Evolutionary conservation across 2,329 filamentous ascomycete genomes (phyloP).

Genomic region (Hymenoscyphus linearis): DNA sequence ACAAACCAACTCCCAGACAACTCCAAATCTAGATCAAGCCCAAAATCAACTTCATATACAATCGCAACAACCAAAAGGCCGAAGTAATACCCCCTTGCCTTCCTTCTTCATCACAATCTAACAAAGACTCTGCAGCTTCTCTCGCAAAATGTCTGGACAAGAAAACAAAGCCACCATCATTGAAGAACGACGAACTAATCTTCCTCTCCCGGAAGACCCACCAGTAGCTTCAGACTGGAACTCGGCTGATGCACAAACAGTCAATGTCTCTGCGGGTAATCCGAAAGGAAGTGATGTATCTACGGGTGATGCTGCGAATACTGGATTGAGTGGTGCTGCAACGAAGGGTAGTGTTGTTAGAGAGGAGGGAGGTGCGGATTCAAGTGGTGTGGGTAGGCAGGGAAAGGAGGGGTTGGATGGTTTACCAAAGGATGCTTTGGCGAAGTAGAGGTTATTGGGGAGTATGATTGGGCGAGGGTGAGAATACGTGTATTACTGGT

Average conservation of each 20-base stretch:
- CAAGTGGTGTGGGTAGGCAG: constrained; percentile 59
- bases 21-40: neutral
- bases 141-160: constrained; percentile 3
- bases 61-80: neutral
- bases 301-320: constrained; percentile 41
- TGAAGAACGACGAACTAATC: constrained; percentile 62
- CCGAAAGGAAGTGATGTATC: constrained; percentile 42
- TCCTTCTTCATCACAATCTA: neutral
- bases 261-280: constrained; percentile 54
- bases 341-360: constrained; percentile 50
- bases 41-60: neutral
- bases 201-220: constrained; percentile 74
- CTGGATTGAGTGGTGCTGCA: constrained; percentile 53
- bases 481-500: neutral
- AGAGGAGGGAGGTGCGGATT: constrained; percentile 43
- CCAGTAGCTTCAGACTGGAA: constrained; percentile 75
- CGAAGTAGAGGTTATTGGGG: constrained; percentile 5
- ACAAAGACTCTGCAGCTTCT: neutral
- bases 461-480: constrained; percentile 5
- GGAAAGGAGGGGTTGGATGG: constrained; percentile 51
- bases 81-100: neutral
- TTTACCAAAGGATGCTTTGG: constrained; percentile 48
- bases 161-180: constrained; percentile 58
- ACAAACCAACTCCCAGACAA: too few relatives aligned
- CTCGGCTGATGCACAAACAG: constrained; percentile 60